A percentile compares a stretch with the other conserved stretches of the same genome.
phyloP scores from a whole-genome alignment of 371 early-diverging fungal species.

The Rhizopus microsporus region DNA sequence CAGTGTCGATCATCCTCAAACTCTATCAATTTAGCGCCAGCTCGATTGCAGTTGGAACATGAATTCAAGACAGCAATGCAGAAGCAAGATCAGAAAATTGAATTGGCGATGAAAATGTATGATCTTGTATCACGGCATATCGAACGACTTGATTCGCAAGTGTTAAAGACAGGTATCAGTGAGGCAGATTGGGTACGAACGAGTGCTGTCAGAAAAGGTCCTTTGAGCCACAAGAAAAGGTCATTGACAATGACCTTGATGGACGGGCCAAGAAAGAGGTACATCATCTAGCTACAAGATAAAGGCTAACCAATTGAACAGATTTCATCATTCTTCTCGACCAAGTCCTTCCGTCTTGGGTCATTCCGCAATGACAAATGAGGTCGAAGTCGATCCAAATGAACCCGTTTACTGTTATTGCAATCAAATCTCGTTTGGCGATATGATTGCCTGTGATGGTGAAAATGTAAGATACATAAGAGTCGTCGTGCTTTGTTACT shows the following conservation, averaged over 20 bases:
- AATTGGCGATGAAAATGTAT: slow-evolving; percentile 37
- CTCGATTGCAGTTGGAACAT: slow-evolving; percentile 26
- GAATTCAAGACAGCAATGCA: slow-evolving; percentile 36
- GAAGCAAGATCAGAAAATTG: slow-evolving; percentile 41
- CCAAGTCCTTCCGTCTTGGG: slow-evolving; percentile 17
- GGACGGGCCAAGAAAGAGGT: slow-evolving; percentile 15
- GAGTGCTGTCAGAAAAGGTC: slow-evolving; percentile 1
- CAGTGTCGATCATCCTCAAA: slow-evolving; percentile 12
- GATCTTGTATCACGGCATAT: slow-evolving; percentile 41
- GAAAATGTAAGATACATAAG: slow-evolving; percentile 59
- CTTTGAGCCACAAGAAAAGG: slow-evolving; percentile 3
- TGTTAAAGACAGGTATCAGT: slow-evolving; percentile 27
- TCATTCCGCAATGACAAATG: slow-evolving; percentile 26
- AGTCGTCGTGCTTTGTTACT: not conserved
- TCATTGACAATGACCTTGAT: not conserved
- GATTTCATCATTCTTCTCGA: slow-evolving; percentile 31
- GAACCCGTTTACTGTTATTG: slow-evolving; percentile 93
- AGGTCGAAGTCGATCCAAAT: slow-evolving; percentile 82
- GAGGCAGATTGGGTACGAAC: slow-evolving; percentile 26
- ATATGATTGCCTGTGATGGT: slow-evolving; percentile 94
- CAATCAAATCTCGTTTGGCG: slow-evolving; percentile 88
- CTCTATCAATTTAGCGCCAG: slow-evolving; percentile 7
- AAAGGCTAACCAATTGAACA: slow-evolving; percentile 7
- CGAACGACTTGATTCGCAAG: slow-evolving; percentile 35
- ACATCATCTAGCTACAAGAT: not conserved